Evolutionary conservation across 2,329 filamentous ascomycete species (phyloP).

Genomic region (Dryadomyces quercivorus): DNA sequence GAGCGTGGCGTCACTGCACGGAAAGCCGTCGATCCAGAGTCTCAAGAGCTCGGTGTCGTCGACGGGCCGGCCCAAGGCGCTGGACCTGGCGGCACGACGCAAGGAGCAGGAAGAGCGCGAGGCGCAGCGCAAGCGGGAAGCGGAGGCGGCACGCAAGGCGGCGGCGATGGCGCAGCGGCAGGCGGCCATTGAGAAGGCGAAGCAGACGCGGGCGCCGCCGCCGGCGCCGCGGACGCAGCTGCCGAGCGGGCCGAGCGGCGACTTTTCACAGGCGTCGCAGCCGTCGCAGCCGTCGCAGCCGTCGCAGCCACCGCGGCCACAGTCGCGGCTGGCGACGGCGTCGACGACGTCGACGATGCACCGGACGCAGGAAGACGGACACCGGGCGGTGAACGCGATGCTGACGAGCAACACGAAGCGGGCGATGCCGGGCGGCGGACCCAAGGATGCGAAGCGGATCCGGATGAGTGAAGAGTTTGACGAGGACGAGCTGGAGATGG

Average conservation of each 20-base stretch:
- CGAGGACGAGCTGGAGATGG: constrained; percentile 41
- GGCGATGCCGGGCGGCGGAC: constrained; percentile 37
- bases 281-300: constrained; percentile 50
- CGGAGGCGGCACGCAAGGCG: constrained; percentile 45
- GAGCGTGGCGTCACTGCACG: constrained; percentile 53
- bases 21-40: constrained; percentile 41
- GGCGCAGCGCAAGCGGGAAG: constrained; percentile 54
- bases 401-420: constrained; percentile 59
- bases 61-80: constrained; percentile 53
- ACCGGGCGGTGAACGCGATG: constrained; percentile 46
- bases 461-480: constrained; percentile 64
- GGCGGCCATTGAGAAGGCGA: constrained; percentile 50
- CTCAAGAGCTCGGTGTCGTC: constrained; percentile 55
- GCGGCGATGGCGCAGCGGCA: constrained; percentile 39
- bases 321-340: constrained; percentile 45
- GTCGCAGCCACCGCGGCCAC: constrained; percentile 28
- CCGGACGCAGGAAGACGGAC: constrained; percentile 44
- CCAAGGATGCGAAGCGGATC: constrained; percentile 65
- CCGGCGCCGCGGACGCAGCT: constrained; percentile 42
- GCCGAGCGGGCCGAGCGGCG: constrained; percentile 18
- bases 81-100: constrained; percentile 66
- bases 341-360: constrained; percentile 35
- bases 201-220: constrained; percentile 50
- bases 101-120: constrained; percentile 79
- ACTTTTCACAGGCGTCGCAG: constrained; percentile 22